Evolutionary conservation across 192 early-diverging fungal genomes (phyloP).

Genomic region (Podila verticillata): DNA sequence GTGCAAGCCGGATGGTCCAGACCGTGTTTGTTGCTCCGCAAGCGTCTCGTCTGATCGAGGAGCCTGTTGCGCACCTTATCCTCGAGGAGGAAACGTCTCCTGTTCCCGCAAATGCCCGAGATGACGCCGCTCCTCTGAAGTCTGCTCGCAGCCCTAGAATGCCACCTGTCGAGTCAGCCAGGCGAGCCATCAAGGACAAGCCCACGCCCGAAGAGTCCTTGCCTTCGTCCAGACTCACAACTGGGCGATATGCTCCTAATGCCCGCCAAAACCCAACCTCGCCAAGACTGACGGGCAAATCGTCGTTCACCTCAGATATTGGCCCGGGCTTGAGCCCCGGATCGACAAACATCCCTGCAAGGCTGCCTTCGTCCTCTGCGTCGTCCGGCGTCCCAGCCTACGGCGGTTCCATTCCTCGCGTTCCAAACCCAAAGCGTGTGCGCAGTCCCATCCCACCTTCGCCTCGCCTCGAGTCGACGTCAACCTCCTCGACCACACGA

Average conservation of each 20-base stretch:
- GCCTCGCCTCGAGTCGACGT: conserved; percentile 28
- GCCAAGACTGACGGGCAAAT: neutral
- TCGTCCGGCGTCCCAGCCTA: neutral
- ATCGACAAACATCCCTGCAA: neutral
- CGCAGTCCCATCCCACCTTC: conserved; percentile 20
- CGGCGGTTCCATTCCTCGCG: conserved; percentile 5
- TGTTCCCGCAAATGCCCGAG: neutral
- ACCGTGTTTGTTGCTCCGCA: neutral
- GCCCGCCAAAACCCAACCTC: neutral
- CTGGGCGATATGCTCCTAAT: neutral
- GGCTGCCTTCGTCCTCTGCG: neutral
- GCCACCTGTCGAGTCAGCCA: neutral
- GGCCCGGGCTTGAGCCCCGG: too few species aligned
- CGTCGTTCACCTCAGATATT: too few species aligned
- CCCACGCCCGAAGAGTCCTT: too few species aligned
- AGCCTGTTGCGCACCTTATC: neutral
- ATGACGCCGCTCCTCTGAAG: neutral
- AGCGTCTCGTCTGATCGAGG: neutral
- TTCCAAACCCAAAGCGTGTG: neutral
- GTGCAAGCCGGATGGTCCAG: neutral
- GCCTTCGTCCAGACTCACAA: too few species aligned
- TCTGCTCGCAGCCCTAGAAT: neutral
- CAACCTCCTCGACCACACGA: too few species aligned
- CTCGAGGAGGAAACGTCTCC: neutral
- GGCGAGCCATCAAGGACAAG: neutral